Evolutionary conservation across 257 asterid genomes (phyloP), one percentile per base, ranked within the genome.

Genomic region (Solanum medicagineum): DNA sequence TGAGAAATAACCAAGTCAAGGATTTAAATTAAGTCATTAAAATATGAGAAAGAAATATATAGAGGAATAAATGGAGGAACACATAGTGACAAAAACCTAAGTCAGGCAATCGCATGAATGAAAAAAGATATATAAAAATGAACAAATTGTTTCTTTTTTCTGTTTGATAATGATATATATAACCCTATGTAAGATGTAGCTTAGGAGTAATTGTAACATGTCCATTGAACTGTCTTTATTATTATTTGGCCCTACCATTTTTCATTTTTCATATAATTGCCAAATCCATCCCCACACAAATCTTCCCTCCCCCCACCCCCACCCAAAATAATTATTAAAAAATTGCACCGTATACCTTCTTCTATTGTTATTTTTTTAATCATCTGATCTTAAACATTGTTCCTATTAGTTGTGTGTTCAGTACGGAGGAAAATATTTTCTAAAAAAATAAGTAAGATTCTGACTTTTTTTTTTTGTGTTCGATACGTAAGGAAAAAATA

Each of bases 171-270:
- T 57, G 71, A 81, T 57, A 75, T 75, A 16, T 29, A 66, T 3
- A 82, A 82, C 47, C 57, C 36, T 19, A 51, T 49, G 53, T 16
- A 26, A 77, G 47, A 77, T 77, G 26, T 81, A n/a, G 56, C 45
- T 47, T 82, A 62, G 77, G 22, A 19, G 86, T 74, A 87, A 74
- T 60, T 74, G 86, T 62, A 85, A 85, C 74, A n/a, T 53, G 84
- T 85, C 85, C 36, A 85, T 85, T 81, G 85, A 87, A 85, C 81
- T 85, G 88, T 84, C 91, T 56, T 71, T 15, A 44, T 80, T 68
- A 80, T 68, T 68, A 74, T 74, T 83, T 73, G 89, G 85, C 75
- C 90, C 91, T 80, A 54, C 88, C 53, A 42, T 42, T 80, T 29
- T 68, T 68, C 59, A 53, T 74, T 80, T 29, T 68, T 68, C 59